Evolutionary conservation across 148 eudicot genomes (phyloP), one percentile per base, ranked within the genome.

Genomic region (Euryodendron excelsum): DNA sequence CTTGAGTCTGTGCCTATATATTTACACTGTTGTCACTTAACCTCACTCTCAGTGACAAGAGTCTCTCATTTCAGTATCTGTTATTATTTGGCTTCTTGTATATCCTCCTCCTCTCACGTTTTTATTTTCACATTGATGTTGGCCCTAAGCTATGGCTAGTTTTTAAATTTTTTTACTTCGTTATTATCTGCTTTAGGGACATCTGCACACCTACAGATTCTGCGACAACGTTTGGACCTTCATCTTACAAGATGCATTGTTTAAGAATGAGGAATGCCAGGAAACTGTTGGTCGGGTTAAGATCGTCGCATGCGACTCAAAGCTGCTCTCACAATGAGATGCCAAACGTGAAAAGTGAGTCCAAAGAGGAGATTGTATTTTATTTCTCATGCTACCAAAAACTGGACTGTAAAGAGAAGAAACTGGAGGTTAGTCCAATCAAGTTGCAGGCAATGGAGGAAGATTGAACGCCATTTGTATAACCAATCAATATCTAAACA

Each of bases 141-240:
- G 37, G 37, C 3, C 52, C 31, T 55, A 6, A 3, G n/a, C 14
- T 77, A 41, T 64, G 12, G 44, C 33, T 31, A 8, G 44, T 10
- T 53, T 41, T 30, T 0, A 41, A 41, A 41, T 41, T 41, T 41
- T 41, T 41, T 41, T 41, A 41, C 45, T 41, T 41, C 9, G 5
- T 9, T 76, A 34, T 37, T 63, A 21, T 45, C 39, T 62, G 33
- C n/a, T 85, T 47, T 85, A 94, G 98, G 98, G 96, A 58, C 98
- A 92, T 85, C 88, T 94, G 68, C 98, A 94, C 84, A 94, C 98
- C 47, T 94, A 94, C 84, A 87, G 98, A 80, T 94, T 92, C 88
- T 92, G 95, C 65, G 97, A 94, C 94, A 94, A 94, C 28, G 97
- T 92, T 1, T 94, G 98, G 97, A 92, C 97, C 48, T 94, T 94